Conservation (phyloP, 163 green algal species). For the Volvox carteri region DNA sequence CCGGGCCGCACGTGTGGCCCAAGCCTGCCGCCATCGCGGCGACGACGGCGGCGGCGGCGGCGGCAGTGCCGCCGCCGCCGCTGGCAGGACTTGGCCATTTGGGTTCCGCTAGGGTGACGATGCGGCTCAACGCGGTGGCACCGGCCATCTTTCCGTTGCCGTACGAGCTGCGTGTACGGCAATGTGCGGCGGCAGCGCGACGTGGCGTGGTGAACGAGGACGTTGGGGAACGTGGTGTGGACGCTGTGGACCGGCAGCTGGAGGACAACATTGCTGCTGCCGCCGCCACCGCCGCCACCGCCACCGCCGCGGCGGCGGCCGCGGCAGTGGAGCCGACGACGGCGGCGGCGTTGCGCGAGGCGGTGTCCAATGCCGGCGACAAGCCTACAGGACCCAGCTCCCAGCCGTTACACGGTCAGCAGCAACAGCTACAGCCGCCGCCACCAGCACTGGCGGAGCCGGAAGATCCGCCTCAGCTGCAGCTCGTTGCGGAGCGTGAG, state of each 20-base stretch:
- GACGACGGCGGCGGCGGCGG: neutral
- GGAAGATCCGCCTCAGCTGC: no score
- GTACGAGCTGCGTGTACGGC: conserved; percentile 32
- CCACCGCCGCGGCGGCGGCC: neutral
- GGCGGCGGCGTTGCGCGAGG: no score
- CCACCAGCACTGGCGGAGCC: no score
- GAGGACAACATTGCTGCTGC: conserved; percentile 11
- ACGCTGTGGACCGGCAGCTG: neutral
- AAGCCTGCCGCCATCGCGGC: neutral
- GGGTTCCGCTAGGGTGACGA: conserved; percentile 59
- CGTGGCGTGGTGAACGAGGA: neutral
- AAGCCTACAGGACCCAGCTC: no score
- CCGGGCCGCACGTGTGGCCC: conserved; percentile 26
- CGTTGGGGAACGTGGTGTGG: neutral
- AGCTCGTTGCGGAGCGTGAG: no score
- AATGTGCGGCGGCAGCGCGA: neutral
- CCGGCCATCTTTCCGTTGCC: conserved; percentile 77
- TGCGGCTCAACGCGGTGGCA: conserved; percentile 69
- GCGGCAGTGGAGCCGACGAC: neutral
- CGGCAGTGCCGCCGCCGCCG: neutral
- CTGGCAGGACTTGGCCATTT: conserved; percentile 29
- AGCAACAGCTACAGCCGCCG: no score
- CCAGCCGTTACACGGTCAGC: no score
- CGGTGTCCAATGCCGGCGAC: no score
- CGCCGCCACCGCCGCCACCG: neutral